Evolutionary conservation across 371 early-diverging fungal genomes (phyloP), one percentile per base, ranked within the genome.

Genomic region (Lichtheimia ornata): DNA sequence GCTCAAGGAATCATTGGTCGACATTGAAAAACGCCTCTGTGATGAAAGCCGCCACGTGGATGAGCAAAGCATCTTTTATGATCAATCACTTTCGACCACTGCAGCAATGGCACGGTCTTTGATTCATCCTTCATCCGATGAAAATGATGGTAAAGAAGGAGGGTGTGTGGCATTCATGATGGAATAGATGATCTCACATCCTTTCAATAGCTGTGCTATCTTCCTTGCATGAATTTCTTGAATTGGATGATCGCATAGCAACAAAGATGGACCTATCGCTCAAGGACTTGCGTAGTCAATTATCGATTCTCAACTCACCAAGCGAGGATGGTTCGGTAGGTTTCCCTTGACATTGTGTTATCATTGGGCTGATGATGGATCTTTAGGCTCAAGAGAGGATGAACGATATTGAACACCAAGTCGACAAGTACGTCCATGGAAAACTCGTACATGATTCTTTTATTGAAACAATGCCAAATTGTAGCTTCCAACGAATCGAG

Each of bases 1-100:
- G 2, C 24, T 61, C n/a, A 27, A 61, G 24, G 40, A 18, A 9
- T 35, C 54, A 9, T 54, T 61, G n/a, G 14, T 22, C 17, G 53
- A 61, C 2, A 27, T 54, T 12, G 61, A 61, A 6, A 54, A 61
- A 20, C 54, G 45, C 13, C 61, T 61, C 15, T 54, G 61, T 43
- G 49, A 54, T 14, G 55, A 27, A 50, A 61, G 54, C 24, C 50
- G 55, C 18, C 45, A 28, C 18, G 28, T 61, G 45, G 61, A 61
- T 54, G 15, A 44, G 3, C 45, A 61, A 43, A 61, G 55, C 44
- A 42, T 61, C 3, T 45, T 12, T 30, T 58, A 50, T 27, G 57
- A 56, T 17, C 11, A 28, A 43, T 42, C 57, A 20, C 59, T 58
- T n/a, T 30, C 20, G 12, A 24, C 3, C 2, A 50, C 59, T 22